Conservation (phyloP, 2,329 filamentous ascomycete genomes). For the Fusarium chuoi region DNA sequence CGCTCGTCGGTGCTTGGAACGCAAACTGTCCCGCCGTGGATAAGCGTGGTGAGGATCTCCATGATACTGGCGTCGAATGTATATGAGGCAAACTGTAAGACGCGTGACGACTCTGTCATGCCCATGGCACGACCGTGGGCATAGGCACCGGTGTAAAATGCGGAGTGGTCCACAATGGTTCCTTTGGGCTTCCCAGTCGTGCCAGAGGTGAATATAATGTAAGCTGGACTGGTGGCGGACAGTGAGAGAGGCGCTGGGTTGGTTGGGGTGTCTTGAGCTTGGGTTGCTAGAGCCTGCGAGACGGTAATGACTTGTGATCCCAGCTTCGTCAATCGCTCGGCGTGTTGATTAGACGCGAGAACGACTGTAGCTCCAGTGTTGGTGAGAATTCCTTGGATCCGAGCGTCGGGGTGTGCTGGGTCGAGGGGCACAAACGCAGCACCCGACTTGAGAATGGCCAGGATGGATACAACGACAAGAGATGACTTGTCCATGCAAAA, state of each 20-base stretch:
- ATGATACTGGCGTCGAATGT: slow-evolving; percentile 47
- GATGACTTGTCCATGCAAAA: slow-evolving; percentile 31
- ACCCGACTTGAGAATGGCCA: slow-evolving; percentile 12
- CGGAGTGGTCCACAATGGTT: slow-evolving; percentile 12
- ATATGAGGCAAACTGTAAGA: slow-evolving; percentile 26
- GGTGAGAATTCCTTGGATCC: neutral
- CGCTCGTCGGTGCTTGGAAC: slow-evolving; percentile 52
- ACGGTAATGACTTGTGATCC: neutral
- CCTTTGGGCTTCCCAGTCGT: slow-evolving; percentile 28
- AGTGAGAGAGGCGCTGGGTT: neutral
- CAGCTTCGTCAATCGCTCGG: slow-evolving; percentile 14
- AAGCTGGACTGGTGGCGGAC: neutral
- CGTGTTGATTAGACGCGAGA: neutral
- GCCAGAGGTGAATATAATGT: slow-evolving; percentile 26
- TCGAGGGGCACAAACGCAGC: slow-evolving; percentile 21
- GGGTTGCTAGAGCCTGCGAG: neutral
- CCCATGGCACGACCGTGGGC: slow-evolving; percentile 16
- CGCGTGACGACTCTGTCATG: slow-evolving; percentile 5
- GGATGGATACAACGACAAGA: neutral
- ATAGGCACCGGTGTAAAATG: slow-evolving; percentile 18
- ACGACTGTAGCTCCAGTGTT: slow-evolving; percentile 1
- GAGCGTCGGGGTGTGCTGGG: slow-evolving; percentile 4
- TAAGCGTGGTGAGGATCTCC: slow-evolving; percentile 30
- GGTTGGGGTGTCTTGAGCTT: rapidly evolving
- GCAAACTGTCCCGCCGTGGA: slow-evolving; percentile 46